Percentiles rank a stretch among this genome's conserved stretches.
These are phyloP conservation scores for Biscogniauxia marginata DNA, from an alignment of 2,329 filamentous ascomycete genomes.

Conservation along the genomic window DNA sequence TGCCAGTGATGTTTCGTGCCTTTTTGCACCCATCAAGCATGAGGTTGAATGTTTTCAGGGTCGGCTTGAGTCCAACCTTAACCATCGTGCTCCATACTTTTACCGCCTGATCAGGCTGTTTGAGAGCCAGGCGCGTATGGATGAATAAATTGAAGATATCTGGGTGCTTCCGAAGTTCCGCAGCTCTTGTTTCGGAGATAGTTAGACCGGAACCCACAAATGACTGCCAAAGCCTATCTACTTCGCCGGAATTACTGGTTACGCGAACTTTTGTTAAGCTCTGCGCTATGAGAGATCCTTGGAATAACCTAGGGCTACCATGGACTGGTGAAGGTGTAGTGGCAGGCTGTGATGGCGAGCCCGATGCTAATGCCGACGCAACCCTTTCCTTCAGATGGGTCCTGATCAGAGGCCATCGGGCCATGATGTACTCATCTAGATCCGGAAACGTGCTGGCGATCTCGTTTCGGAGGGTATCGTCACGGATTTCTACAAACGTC, in stretches of 20 bases:
- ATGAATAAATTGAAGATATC: conserved; percentile 31
- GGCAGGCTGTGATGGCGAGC: neutral
- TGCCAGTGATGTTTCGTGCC: conserved; percentile 54
- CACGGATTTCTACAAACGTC: conserved; percentile 17
- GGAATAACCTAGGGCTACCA: neutral
- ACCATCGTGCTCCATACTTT: conserved; percentile 27
- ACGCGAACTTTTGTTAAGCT: conserved; percentile 17
- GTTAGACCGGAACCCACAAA: conserved; percentile 19
- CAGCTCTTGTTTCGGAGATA: conserved; percentile 17
- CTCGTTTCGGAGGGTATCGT: conserved; percentile 13
- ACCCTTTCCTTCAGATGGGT: conserved; percentile 13
- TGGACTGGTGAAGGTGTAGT: neutral
- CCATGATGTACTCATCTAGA: conserved; percentile 26
- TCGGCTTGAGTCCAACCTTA: conserved; percentile 53
- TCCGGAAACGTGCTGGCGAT: conserved; percentile 18
- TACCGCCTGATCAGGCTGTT: conserved; percentile 29
- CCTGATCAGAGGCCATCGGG: conserved; percentile 28
- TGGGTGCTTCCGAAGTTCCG: conserved; percentile 18
- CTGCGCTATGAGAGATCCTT: conserved; percentile 6
- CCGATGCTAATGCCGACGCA: neutral
- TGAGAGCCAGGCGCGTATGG: conserved; percentile 26
- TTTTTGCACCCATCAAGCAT: conserved; percentile 71
- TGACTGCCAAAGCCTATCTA: conserved; percentile 27
- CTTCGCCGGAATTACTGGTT: conserved; percentile 15
- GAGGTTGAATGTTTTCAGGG: conserved; percentile 65